Base-by-base conservation (phyloP, 345 rosid genomes). In the Tarenaya hassleriana region DNA sequence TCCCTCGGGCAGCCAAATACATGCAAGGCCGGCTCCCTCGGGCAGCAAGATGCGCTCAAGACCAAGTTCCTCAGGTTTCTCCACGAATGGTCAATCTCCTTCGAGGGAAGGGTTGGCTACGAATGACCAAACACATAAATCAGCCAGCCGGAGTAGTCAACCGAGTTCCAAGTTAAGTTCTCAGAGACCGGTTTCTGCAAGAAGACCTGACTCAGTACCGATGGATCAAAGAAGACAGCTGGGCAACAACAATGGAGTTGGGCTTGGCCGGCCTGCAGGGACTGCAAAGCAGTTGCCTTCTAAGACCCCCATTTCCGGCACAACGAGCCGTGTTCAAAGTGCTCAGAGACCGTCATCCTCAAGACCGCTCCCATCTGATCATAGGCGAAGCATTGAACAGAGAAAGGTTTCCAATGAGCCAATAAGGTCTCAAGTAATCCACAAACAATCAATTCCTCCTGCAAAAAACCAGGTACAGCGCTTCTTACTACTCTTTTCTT, bases 211-310 rank as follows among this genome's bases (percentile, higher is more conserved):
- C 53, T 47, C 47, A 12, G 38, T 42, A 9, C 17, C 73, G 8
- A 7, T 53, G 55, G 76, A 82, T 49, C 58, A 78, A 27, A 75
- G 73, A 69, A 86, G 44, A 69, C 95, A 73, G 65, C 63, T 61
- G 35, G 50, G 69, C 64, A 77, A 49, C 56, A 73, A 49, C 58
- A 73, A 57, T 62, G 76, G 77, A 29, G 57, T 52, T 17, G 86
- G 86, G 38, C 78, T 79, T 55, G 75, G 80, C 13, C 73, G 81
- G 77, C 80, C 88, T 56, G 45, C 33, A 1, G 15, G 67, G 4
- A 15, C 58, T 10, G 41, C 69, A 29, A 85, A 77, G 75, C 72
- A 69, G 11, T 50, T 63, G 29, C 75, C 73, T 32, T 55, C 75
- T 0, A 83, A 68, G 62, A 16, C 53, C 12, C 72, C 79, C 50